A percentile compares a stretch with the other conserved stretches of the same genome.
These are phyloP conservation scores for Astragalus membranaceus DNA, from an alignment of 306 rosid genomes.

Conservation along the genomic window DNA sequence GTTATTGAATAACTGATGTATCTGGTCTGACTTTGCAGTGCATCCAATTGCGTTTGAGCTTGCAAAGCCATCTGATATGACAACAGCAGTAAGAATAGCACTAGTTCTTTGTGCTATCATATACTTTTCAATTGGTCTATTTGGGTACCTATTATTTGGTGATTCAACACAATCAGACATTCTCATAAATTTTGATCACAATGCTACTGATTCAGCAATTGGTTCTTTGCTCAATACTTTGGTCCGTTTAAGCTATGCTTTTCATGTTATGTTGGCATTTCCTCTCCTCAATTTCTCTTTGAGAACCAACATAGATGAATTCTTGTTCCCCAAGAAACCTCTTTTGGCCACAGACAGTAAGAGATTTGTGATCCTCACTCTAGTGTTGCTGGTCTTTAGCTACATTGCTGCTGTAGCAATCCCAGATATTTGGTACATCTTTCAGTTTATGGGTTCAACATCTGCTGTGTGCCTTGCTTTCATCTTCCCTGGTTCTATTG, in stretches of 20 bases:
- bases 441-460: slow-evolving; percentile 92
- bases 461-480: slow-evolving; percentile 80
- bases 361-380: slow-evolving; percentile 58
- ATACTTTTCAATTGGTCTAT: slow-evolving; percentile 69
- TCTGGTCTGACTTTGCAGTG: slow-evolving; percentile 41
- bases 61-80: slow-evolving; percentile 65
- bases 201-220: slow-evolving; percentile 36
- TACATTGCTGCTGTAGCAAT: slow-evolving; percentile 67
- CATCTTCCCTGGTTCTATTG: slow-evolving; percentile 85
- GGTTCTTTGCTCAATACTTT: slow-evolving; percentile 63
- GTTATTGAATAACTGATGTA: too few relatives aligned
- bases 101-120: slow-evolving; percentile 54
- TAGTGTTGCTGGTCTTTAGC: slow-evolving; percentile 43
- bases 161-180: slow-evolving; percentile 73
- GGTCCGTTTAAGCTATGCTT: slow-evolving; percentile 78
- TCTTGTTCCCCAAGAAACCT: slow-evolving; percentile 58
- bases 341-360: slow-evolving; percentile 42
- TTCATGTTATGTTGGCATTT: slow-evolving; percentile 70
- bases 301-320: slow-evolving; percentile 71
- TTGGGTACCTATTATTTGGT: slow-evolving; percentile 85
- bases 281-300: slow-evolving; percentile 79
- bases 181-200: slow-evolving; percentile 64
- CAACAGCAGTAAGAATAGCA: slow-evolving; percentile 59
- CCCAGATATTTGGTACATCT: slow-evolving; percentile 83
- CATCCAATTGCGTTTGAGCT: slow-evolving; percentile 93